Percentiles rank a stretch among this genome's conserved stretches.
phyloP scores from a whole-genome alignment of 116 monocot species.

The Iris pallida region DNA sequence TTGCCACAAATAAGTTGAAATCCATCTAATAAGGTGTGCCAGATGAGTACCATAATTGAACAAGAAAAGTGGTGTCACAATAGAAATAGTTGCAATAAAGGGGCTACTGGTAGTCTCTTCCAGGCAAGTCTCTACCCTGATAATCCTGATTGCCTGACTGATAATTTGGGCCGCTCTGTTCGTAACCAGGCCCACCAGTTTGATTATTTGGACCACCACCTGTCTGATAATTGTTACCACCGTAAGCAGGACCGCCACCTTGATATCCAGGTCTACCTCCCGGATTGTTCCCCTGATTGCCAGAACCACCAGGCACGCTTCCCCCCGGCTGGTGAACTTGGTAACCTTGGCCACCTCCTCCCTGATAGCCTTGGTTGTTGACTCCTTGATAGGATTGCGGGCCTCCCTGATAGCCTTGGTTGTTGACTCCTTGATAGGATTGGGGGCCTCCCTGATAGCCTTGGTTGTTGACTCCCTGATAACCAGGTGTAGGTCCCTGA shows the following conservation, averaged over 20 bases:
- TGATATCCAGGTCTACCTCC: conserved; percentile 20
- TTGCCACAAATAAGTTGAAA: too few species aligned
- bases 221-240: conserved; percentile 9
- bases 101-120: conserved; percentile 26
- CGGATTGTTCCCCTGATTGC: neutral
- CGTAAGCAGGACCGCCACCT: conserved; percentile 12
- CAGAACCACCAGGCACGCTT: neutral
- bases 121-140: conserved; percentile 41
- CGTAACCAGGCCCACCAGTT: neutral
- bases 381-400: conserved; percentile 18
- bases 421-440: conserved; percentile 16
- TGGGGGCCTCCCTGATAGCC: conserved; percentile 17
- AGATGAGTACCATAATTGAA: too few species aligned
- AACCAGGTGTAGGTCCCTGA: neutral
- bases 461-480: neutral
- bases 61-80: too few species aligned
- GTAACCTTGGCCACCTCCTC: conserved; percentile 1
- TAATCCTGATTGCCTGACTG: conserved; percentile 8
- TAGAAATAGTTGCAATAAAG: too few species aligned
- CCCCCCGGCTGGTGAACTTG: conserved; percentile 25
- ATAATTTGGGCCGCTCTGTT: too few species aligned
- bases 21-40: too few species aligned
- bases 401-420: conserved; percentile 5
- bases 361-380: conserved; percentile 2
- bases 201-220: neutral